phyloP scores from a whole-genome alignment of 148 eudicot genomes.

The Vaccinium corymbosum region DNA sequence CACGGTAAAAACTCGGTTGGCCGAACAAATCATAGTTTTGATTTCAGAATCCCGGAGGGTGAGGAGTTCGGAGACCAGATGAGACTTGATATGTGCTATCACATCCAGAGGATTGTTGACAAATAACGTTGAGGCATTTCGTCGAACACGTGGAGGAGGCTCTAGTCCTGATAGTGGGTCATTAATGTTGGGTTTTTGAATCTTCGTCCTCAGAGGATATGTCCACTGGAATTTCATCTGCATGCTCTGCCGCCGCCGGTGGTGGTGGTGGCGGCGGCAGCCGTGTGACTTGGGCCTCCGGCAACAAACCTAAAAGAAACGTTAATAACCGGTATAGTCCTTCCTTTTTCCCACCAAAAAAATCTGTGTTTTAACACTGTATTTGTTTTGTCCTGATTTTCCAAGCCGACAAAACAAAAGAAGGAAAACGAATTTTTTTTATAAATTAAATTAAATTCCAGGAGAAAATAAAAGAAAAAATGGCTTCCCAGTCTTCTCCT shows the following conservation, averaged over 20 bases:
- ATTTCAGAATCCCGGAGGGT: not conserved
- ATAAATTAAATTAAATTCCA: too few relatives aligned
- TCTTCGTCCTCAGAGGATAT: not conserved
- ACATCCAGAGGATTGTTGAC: not conserved
- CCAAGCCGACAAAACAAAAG: too few relatives aligned
- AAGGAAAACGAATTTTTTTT: too few relatives aligned
- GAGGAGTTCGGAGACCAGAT: not conserved
- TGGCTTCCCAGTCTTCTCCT: too few relatives aligned
- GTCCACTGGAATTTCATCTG: not conserved
- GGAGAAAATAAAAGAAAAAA: too few relatives aligned
- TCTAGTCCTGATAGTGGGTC: not conserved
- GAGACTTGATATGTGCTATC: not conserved
- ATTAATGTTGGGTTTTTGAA: not conserved
- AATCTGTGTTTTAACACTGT: too few relatives aligned
- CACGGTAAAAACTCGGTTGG: not conserved
- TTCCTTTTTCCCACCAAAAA: too few relatives aligned
- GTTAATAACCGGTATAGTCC: too few relatives aligned
- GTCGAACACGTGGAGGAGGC: not conserved
- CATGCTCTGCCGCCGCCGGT: not conserved
- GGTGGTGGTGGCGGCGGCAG: not conserved
- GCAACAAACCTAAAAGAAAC: not conserved
- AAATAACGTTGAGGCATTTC: not conserved
- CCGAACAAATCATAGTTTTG: not conserved
- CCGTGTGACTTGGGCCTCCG: not conserved
- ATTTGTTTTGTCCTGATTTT: too few relatives aligned